Evolutionary conservation across 371 early-diverging fungal species (phyloP), one percentile per base, ranked within the genome.

Genomic region (Phascolomyces articulosus): DNA sequence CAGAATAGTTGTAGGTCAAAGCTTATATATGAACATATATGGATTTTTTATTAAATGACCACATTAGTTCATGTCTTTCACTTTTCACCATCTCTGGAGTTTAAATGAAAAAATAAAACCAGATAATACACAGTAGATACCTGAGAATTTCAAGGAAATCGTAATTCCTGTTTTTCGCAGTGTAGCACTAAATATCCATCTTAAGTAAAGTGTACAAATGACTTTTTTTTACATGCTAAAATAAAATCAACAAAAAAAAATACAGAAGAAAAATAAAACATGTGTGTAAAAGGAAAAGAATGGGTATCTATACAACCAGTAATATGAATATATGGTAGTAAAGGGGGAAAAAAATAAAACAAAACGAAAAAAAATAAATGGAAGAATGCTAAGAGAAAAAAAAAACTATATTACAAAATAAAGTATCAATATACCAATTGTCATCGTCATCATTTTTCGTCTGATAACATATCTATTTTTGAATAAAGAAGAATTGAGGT

Each of bases 401-500:
- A n/a, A 51, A 44, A 49, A 24, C 51, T 51, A 51, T 51, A 51
- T 51, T 51, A 51, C 51, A 51, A 44, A 44, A 44, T 6, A 20
- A 47, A 16, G 16, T 47, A 47, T 47, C 47, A 47, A 20, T 47
- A 20, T 44, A 47, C 6, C n/a, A n/a, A n/a, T n/a, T n/a, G n/a
- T n/a, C n/a, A n/a, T n/a, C n/a, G 16, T 20, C 23, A 24, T 51
- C 24, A 51, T 51, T 51, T 51, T 24, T 20, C 51, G 51, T 51
- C 51, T 51, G 51, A 51, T 10, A 51, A n/a, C 51, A 51, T 51
- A 24, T 51, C 51, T 51, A 24, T 51, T 20, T 18, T 51, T 18
- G 44, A 44, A 41, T 8, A 41, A 41, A n/a, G 15, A n/a, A 44
- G 21, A 11, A 51, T 51, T 51, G 4, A n/a, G n/a, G n/a, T 44